Base-by-base conservation (phyloP, 169 alveolate species). In the Eimeria praecox region DNA sequence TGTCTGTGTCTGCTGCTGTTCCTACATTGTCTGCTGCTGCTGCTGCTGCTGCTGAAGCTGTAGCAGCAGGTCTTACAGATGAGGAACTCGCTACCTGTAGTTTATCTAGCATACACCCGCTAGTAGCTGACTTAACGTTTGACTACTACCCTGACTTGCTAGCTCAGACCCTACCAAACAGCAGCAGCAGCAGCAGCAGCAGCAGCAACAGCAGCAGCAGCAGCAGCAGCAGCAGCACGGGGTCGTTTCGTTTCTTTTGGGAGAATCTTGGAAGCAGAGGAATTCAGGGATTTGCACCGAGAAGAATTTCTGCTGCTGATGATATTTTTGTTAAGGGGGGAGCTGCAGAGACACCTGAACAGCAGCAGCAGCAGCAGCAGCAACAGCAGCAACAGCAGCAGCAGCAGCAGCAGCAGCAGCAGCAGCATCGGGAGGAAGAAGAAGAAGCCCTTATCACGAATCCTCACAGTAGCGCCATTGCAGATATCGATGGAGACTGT, bases 401-500 rank as follows among this genome's bases (percentile, higher is more conserved):
- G 85, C 52, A 30, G 85, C 85, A 73, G 85, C 85, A 73, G 94
- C 62, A 54, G 44, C 54, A 24, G 69, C 94, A 54, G 94, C 59
- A 64, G 83, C 54, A 66, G 94, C 69, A 46, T 86, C 89, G 69
- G 59, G 44, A 89, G 40, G 40, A 89, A 44, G 33, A 69, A 35
- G 40, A 3, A 27, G 38, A 49, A 49, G 77, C 46, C 49, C 40
- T 22, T 22, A 89, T 89, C 38, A 64, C 73, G 56, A 54, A 77
- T 30, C 95, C 95, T 1, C 95, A 89, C 75, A 89, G 95, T 75
- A 89, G 95, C 54, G 95, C 95, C n/a, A 5, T 89, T 38, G 38
- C 77, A 16, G 95, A 89, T 38, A 64, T 89, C 27, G 75, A 71
- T 73, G 95, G 95, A 62, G 95, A 89, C 87, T 89, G 95, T 35